Evolutionary conservation across 2,329 filamentous ascomycete species (phyloP), one percentile per base, ranked within the genome.

Genomic region (Rhynchosporium agropyri): DNA sequence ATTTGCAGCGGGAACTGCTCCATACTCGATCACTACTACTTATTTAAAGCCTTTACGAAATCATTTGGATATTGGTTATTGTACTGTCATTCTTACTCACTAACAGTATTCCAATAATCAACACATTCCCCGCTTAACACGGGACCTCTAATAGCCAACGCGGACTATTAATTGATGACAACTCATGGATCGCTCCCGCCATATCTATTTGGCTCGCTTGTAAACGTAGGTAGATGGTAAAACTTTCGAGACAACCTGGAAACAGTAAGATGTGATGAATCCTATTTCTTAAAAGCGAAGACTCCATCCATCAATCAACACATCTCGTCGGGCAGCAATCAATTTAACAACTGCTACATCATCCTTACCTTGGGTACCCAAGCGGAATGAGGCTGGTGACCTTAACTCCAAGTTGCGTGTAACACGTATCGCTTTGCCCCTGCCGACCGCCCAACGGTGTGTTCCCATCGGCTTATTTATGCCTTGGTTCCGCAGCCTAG

Each of bases 241-340:
- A 29, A 9, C 38, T 20, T 10, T 28, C 36, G 3, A 33, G 26
- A 28, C n/a, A 20, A 20, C n/a, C 20, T 20, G 20, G 20, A 20
- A 20, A 29, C 28, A 36, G 38, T 29, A 46, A 10, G 43, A 46
- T 42, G 38, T 40, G 36, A 36, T 42, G 12, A 54, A 28, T 28
- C 36, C 28, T 8, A n/a, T 7, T 28, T 26, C n/a, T 46, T 28
- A 7, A 8, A 4, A 54, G 9, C 36, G 26, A 49, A 54, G 3
- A 13, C 13, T 12, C 36, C 43, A n/a, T 46, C 43, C 43, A 20
- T 46, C 51, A 13, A 8, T 58, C 43, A 33, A 36, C 33, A 36
- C 33, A 36, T 36, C 9, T 40, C 56, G 28, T 61, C 59, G 59
- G 59, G 59, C 51, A 61, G 56, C 59, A 61, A 61, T 26, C 40